Evolutionary conservation across 768 basidiomycete species (phyloP).

Genomic region (Hericium alpestre): DNA sequence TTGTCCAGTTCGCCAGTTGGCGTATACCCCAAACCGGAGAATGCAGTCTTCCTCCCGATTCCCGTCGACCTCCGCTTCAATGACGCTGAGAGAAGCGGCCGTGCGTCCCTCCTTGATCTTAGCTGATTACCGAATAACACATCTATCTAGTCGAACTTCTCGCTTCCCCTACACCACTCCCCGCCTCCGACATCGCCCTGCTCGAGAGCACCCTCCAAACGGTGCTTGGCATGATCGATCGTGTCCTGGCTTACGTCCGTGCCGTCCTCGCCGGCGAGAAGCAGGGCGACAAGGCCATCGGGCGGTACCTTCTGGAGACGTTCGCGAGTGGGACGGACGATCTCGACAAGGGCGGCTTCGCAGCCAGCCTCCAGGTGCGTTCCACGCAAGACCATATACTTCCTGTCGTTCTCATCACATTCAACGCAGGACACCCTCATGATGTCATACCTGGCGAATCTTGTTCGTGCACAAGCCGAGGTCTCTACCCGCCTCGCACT

Average conservation of each 20-base stretch:
- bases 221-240: conserved; percentile 72
- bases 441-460: conserved; percentile 88
- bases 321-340: conserved; percentile 61
- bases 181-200: conserved; percentile 60
- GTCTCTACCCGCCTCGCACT: conserved; percentile 81
- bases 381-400: background rate
- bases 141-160: conserved; percentile 62
- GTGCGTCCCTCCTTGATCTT: conserved; percentile 36
- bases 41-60: conserved; percentile 89
- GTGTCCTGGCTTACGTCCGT: conserved; percentile 77
- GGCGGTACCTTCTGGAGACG: conserved; percentile 85
- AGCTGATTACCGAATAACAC: no score
- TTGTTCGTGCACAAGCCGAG: conserved; percentile 89
- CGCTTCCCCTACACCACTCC: conserved; percentile 30
- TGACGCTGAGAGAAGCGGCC: conserved; percentile 73
- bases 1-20: conserved; percentile 71
- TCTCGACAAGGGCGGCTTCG: conserved; percentile 65
- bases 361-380: conserved; percentile 61
- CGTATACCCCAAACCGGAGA: conserved; percentile 82
- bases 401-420: conserved; percentile 9
- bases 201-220: conserved; percentile 63
- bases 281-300: conserved; percentile 75
- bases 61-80: conserved; percentile 79
- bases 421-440: conserved; percentile 71
- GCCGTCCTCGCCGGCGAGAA: conserved; percentile 69